A percentile compares a stretch with the other conserved stretches of the same genome.
These are phyloP conservation scores for Trapa incisa DNA, from an alignment of 345 rosid genomes.

Conservation along the genomic window DNA sequence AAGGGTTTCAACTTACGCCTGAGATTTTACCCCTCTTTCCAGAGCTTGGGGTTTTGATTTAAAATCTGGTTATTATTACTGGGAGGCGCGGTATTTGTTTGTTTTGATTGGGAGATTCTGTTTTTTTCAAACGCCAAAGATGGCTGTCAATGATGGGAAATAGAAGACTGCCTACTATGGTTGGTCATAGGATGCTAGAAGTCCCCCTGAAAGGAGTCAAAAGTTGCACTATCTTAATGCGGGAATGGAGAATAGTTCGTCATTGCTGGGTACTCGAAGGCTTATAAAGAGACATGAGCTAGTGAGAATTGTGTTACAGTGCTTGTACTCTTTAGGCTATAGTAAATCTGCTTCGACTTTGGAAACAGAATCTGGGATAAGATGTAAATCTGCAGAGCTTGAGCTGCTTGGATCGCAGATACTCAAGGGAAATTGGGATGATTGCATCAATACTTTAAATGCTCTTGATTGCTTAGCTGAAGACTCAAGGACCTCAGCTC, in stretches of 20 bases:
- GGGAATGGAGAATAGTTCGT: constrained; percentile 38
- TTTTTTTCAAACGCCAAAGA: background rate
- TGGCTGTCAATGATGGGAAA: background rate
- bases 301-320: constrained; percentile 50
- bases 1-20: background rate
- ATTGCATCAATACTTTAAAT: constrained; percentile 34
- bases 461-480: constrained; percentile 26
- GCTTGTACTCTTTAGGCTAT: constrained; percentile 64
- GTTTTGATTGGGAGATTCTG: background rate
- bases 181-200: background rate
- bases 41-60: background rate
- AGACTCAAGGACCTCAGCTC: constrained; percentile 37
- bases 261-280: constrained; percentile 45
- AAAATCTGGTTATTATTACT: background rate
- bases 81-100: background rate
- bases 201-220: background rate
- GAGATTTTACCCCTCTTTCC: background rate
- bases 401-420: constrained; percentile 49
- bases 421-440: constrained; percentile 56
- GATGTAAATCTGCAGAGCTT: constrained; percentile 31
- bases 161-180: background rate
- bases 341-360: constrained; percentile 51
- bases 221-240: background rate
- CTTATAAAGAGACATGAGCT: constrained; percentile 53
- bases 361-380: constrained; percentile 54